These are phyloP conservation scores for Plenodomus lindquistii DNA, from an alignment of 2,329 filamentous ascomycete species.

Conservation along the genomic window DNA sequence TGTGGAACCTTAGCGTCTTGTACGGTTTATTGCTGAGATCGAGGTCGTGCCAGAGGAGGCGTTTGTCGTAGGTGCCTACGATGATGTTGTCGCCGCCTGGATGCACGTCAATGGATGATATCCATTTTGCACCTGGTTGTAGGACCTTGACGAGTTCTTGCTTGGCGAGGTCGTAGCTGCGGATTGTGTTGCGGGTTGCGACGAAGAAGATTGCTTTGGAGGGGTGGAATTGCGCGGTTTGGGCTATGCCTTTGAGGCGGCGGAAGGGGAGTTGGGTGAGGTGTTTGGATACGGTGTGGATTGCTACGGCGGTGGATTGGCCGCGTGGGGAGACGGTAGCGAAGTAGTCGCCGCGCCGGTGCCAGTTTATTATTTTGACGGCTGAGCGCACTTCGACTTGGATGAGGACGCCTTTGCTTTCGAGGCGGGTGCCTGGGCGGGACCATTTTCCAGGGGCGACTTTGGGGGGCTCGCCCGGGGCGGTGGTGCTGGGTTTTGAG, in stretches of 20 bases:
- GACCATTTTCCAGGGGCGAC: slow-evolving; percentile 80
- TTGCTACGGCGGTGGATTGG: slow-evolving; percentile 79
- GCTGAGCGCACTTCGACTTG: slow-evolving; percentile 78
- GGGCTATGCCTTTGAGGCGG: slow-evolving; percentile 72
- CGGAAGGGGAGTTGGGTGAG: slow-evolving; percentile 94
- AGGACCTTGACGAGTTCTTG: slow-evolving; percentile 92
- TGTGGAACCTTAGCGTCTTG: slow-evolving; percentile 95
- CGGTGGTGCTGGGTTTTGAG: slow-evolving; percentile 57
- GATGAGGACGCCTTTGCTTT: slow-evolving; percentile 77
- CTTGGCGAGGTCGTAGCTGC: slow-evolving; percentile 89
- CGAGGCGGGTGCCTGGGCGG: slow-evolving; percentile 72
- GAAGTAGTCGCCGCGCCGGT: slow-evolving; percentile 91
- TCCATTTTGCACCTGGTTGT: slow-evolving; percentile 92
- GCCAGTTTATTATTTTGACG: slow-evolving; percentile 91
- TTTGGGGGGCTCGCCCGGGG: slow-evolving; percentile 65
- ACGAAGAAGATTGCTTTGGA: slow-evolving; percentile 93
- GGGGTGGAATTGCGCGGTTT: slow-evolving; percentile 93
- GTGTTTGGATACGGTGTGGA: slow-evolving; percentile 94
- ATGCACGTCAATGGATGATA: slow-evolving; percentile 91
- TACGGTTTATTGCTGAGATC: slow-evolving; percentile 89
- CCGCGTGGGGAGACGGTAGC: slow-evolving; percentile 84
- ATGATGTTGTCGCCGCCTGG: slow-evolving; percentile 92
- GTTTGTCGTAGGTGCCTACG: slow-evolving; percentile 90
- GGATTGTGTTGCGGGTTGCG: slow-evolving; percentile 89
- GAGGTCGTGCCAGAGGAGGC: slow-evolving; percentile 94